phyloP scores from a whole-genome alignment of 164 flowering plant genomes.

The Echeveria elegans region DNA sequence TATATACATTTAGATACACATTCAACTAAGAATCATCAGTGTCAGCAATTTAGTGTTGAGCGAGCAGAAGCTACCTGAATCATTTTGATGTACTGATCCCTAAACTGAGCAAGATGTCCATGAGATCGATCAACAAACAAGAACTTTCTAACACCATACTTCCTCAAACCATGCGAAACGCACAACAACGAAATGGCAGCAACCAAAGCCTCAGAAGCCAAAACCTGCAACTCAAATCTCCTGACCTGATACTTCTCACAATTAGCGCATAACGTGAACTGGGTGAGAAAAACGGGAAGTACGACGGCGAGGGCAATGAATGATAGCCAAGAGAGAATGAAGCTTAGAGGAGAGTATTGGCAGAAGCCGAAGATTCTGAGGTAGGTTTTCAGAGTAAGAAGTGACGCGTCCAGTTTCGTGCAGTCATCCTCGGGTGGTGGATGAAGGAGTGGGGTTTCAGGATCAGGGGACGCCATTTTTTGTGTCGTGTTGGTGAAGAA shows the following conservation, averaged over 20 bases:
- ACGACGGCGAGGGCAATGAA: slow-evolving; percentile 13
- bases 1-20: no score
- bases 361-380: slow-evolving; percentile 29
- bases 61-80: slow-evolving; percentile 19
- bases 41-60: no score
- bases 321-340: slow-evolving; percentile 16
- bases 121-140: slow-evolving; percentile 22
- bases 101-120: slow-evolving; percentile 19
- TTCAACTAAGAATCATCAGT: no score
- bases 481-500: no score
- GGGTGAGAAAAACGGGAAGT: slow-evolving; percentile 15
- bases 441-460: not conserved
- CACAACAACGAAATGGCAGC: slow-evolving; percentile 17
- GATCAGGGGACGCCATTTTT: not conserved
- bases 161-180: slow-evolving; percentile 17
- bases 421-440: not conserved
- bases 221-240: slow-evolving; percentile 19
- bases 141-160: slow-evolving; percentile 23
- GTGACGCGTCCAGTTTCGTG: slow-evolving; percentile 12
- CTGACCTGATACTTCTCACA: slow-evolving; percentile 22
- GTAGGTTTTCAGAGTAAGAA: slow-evolving; percentile 21
- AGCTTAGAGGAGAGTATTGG: slow-evolving; percentile 19
- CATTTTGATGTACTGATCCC: slow-evolving; percentile 13
- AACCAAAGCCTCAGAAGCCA: slow-evolving; percentile 15
- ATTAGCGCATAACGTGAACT: slow-evolving; percentile 19